phyloP scores from a whole-genome alignment of 78 protist species.

The Cavenderia fasciculata region DNA sequence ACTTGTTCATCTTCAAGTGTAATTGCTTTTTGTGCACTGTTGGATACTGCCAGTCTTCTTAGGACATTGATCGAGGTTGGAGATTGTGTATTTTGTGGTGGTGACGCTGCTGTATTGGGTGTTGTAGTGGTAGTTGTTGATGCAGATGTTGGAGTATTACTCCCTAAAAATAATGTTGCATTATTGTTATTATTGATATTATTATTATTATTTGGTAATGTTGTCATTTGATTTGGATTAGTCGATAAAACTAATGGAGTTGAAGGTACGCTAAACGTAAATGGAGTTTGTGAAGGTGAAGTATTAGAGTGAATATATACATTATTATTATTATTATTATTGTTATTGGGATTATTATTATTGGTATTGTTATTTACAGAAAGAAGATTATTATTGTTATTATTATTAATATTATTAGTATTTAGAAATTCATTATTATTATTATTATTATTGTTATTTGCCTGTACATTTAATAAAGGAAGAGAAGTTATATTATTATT shows the following conservation, averaged over 20 bases:
- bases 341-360: neutral
- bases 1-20: conserved; percentile 48
- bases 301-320: neutral
- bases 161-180: too few species aligned
- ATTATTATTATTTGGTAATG: neutral
- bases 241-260: conserved; percentile 43
- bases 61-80: conserved; percentile 17
- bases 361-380: neutral
- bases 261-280: conserved; percentile 41
- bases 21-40: conserved; percentile 10
- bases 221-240: neutral
- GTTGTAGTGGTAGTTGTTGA: conserved; percentile 17
- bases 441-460: conserved; percentile 16
- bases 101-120: conserved; percentile 1
- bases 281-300: conserved; percentile 30
- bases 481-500: neutral
- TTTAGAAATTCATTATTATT: conserved; percentile 6
- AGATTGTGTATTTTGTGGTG: conserved; percentile 1
- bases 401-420: neutral
- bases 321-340: conserved; percentile 2
- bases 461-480: neutral
- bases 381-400: neutral
- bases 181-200: too few species aligned
- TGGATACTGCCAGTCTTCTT: conserved; percentile 46
- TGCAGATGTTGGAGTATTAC: neutral